These are phyloP conservation scores for Kurtzmaniella quercitrusa DNA, from an alignment of 1,139 yeast genomes.

Conservation along the genomic window DNA sequence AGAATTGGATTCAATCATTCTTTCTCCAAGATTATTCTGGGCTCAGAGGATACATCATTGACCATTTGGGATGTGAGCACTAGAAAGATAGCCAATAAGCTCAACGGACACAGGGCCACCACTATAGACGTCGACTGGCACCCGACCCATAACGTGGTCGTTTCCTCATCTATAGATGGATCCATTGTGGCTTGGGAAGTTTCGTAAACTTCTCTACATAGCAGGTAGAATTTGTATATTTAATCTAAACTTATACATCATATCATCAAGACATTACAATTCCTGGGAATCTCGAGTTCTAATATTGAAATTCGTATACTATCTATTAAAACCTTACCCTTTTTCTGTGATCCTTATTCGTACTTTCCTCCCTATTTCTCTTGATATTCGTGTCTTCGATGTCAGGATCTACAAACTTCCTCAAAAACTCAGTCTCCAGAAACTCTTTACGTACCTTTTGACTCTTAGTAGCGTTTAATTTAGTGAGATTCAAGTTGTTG, in stretches of 20 bases:
- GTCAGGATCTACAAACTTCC: constrained; percentile 13
- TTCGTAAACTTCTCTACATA: constrained; percentile 5
- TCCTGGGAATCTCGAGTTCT: no score
- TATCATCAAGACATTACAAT: no score
- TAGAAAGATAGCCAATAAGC: constrained; percentile 42
- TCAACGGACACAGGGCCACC: constrained; percentile 58
- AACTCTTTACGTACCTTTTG: constrained; percentile 19
- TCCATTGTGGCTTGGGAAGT: constrained; percentile 40
- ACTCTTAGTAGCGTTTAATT: constrained; percentile 24
- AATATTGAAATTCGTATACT: no score
- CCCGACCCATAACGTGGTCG: constrained; percentile 31
- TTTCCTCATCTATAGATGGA: constrained; percentile 50
- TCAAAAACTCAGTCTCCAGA: constrained; percentile 20
- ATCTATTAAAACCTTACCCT: constrained; percentile 9
- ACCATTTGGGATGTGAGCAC: constrained; percentile 61
- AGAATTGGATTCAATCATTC: constrained; percentile 43
- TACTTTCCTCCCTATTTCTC: constrained; percentile 9
- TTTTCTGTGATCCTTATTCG: constrained; percentile 5
- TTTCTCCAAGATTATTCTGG: constrained; percentile 43
- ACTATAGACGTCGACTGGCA: constrained; percentile 57
- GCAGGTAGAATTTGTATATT: not conserved
- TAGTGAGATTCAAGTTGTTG: constrained; percentile 36
- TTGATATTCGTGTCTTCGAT: constrained; percentile 13
- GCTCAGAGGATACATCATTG: constrained; percentile 58
- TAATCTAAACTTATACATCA: no score